Conservation (phyloP, 305 asterid genomes). For the Caryopteris hybrid region DNA sequence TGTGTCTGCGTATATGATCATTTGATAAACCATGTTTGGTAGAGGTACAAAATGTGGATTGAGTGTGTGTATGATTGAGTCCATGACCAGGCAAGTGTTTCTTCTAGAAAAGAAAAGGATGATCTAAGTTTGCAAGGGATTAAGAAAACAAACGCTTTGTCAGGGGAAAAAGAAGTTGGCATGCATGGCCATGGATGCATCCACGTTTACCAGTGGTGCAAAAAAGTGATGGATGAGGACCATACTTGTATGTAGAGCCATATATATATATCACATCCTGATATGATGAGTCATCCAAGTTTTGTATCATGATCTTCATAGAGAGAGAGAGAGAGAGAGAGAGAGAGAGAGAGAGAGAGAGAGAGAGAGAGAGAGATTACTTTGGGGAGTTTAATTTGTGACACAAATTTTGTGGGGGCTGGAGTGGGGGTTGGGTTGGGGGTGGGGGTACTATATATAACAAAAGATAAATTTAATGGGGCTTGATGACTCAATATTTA, state of each 20-base stretch:
- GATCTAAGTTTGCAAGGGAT: background rate
- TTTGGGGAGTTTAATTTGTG: background rate
- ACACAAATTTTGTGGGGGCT: background rate
- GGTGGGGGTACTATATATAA: background rate
- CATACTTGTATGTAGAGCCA: background rate
- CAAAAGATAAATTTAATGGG: background rate
- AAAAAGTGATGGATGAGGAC: background rate
- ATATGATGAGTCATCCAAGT: slow-evolving; percentile 12
- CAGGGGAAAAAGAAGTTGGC: background rate
- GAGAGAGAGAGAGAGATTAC: background rate
- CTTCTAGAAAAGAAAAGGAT: background rate
- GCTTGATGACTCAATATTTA: background rate
- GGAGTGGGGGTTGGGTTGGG: background rate
- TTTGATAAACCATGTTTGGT: too few relatives aligned
- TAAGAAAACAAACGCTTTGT: background rate
- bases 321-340: too few relatives aligned
- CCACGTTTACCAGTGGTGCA: slow-evolving; percentile 19
- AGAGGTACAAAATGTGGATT: too few relatives aligned
- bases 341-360: too few relatives aligned
- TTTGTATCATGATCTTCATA: background rate
- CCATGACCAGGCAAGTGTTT: background rate
- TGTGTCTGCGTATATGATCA: too few relatives aligned
- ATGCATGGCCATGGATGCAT: slow-evolving; percentile 12
- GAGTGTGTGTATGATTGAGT: too few relatives aligned
- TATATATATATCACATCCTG: slow-evolving; percentile 23